A percentile compares a stretch with the other conserved stretches of the same genome.
Conservation (phyloP, 768 basidiomycete genomes). For the Russula dissimulans region DNA sequence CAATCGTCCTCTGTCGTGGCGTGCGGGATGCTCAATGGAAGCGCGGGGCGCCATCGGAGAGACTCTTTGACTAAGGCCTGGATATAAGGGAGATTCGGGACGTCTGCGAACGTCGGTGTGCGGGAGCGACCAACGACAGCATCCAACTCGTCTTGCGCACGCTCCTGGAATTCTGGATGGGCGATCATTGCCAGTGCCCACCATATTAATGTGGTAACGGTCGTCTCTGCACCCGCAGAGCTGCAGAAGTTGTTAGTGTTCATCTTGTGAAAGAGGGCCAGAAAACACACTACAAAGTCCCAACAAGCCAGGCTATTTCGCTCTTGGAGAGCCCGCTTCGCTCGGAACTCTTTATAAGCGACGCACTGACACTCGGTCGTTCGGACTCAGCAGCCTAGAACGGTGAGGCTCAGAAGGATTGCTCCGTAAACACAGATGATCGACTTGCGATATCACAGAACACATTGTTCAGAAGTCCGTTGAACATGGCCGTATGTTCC, state of each 20-base stretch:
- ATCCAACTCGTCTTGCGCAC: conserved; percentile 5
- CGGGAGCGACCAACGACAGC: conserved; percentile 1
- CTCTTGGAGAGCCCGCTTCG: conserved; percentile 9
- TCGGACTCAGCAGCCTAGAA: neutral
- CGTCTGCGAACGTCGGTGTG: neutral
- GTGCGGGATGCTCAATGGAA: neutral
- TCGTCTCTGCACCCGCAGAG: neutral
- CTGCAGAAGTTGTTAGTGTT: neutral
- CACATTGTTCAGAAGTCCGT: conserved; percentile 10
- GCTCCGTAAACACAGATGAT: neutral
- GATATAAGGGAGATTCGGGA: neutral
- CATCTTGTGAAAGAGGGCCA: neutral
- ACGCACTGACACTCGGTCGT: neutral
- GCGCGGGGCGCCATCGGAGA: neutral
- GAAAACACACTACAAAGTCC: conserved; percentile 5
- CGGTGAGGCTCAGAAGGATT: neutral
- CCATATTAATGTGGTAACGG: neutral
- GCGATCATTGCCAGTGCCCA: conserved; percentile 17
- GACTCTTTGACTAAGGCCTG: conserved; percentile 2
- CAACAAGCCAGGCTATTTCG: conserved; percentile 16
- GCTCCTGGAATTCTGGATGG: conserved; percentile 9
- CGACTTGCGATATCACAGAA: conserved; percentile 4
- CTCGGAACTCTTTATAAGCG: conserved; percentile 2
- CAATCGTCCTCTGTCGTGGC: conserved; percentile 21
- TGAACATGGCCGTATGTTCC: conserved; percentile 10